These are phyloP conservation scores for Mortierella hygrophila DNA, from an alignment of 192 early-diverging fungal species.

Conservation along the genomic window DNA sequence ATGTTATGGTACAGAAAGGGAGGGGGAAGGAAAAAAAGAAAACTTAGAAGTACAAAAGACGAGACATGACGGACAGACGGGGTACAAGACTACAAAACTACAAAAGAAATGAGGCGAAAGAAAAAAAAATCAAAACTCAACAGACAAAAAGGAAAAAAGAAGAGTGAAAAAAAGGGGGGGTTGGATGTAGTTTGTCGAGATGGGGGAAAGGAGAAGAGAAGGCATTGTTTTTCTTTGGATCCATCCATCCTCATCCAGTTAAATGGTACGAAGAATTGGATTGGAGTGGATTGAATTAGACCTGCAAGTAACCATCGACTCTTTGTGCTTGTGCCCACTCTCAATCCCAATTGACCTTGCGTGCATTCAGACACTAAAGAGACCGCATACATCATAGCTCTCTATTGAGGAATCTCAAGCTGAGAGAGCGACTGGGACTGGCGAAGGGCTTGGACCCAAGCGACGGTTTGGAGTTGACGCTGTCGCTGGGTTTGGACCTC, in stretches of 20 bases:
- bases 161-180: background rate
- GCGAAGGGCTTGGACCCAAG: slow-evolving; percentile 40
- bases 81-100: slow-evolving; percentile 43
- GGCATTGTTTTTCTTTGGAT: background rate
- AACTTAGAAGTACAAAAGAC: background rate
- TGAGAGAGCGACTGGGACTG: slow-evolving; percentile 20
- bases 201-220: background rate
- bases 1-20: background rate
- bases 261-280: too few relatives aligned
- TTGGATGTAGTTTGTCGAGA: background rate
- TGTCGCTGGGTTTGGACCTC: slow-evolving; percentile 18
- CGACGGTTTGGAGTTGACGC: slow-evolving; percentile 37
- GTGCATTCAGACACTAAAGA: background rate
- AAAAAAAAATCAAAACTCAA: slow-evolving; percentile 8
- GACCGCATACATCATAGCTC: background rate
- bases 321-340: too few relatives aligned
- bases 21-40: too few relatives aligned
- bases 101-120: slow-evolving; percentile 1
- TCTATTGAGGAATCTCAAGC: slow-evolving; percentile 39
- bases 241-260: too few relatives aligned
- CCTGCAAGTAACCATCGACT: background rate
- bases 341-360: too few relatives aligned
- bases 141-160: background rate
- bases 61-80: background rate
- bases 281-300: background rate